A percentile compares a stretch with the other conserved stretches of the same genome.
These are phyloP conservation scores for Aureobasidium zeae DNA, from an alignment of 2,329 filamentous ascomycete genomes.

Conservation along the genomic window DNA sequence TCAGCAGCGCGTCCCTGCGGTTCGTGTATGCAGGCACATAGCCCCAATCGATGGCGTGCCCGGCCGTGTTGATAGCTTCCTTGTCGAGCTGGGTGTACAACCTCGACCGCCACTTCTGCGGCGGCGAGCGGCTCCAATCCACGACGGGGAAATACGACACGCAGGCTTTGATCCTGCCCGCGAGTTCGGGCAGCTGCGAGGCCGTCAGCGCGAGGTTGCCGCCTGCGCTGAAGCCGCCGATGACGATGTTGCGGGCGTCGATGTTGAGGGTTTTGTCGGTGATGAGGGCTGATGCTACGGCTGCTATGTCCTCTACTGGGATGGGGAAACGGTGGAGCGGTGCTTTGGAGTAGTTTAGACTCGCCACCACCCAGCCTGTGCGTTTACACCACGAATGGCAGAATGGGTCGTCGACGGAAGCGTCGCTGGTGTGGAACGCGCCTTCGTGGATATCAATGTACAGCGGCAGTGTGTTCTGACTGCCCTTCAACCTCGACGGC, in stretches of 20 bases:
- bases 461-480: neutral
- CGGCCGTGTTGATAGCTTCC: neutral
- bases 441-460: conserved; percentile 5
- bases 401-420: conserved; percentile 2
- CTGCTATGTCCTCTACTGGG: neutral
- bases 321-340: neutral
- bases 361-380: neutral
- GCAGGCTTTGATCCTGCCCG: neutral
- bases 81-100: neutral
- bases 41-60: neutral
- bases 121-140: neutral
- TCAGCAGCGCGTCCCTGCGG: neutral
- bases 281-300: neutral
- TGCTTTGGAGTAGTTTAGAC: neutral
- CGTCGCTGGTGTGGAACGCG: neutral
- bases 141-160: neutral
- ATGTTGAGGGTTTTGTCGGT: neutral
- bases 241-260: neutral
- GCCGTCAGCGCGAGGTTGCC: neutral
- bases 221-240: conserved; percentile 3
- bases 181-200: neutral
- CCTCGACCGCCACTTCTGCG: neutral
- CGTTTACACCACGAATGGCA: conserved; percentile 1
- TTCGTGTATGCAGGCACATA: neutral
- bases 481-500: neutral